Conservation (phyloP, 2,329 filamentous ascomycete species). For the Colletotrichum kahawae region DNA sequence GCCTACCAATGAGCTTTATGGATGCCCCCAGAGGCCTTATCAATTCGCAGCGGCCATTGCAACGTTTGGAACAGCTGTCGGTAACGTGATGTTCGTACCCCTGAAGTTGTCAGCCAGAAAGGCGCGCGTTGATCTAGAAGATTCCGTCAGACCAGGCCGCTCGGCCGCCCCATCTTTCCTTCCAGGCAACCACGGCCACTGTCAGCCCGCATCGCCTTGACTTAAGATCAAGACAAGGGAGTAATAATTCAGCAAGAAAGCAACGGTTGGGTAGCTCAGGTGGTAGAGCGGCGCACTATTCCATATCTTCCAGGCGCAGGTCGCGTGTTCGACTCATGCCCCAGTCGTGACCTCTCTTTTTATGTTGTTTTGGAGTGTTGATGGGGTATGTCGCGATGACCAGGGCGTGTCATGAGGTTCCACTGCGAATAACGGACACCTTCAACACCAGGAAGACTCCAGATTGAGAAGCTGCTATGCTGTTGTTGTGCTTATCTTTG, state of each 20-base stretch:
- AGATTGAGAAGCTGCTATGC: background rate
- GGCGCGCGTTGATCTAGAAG: background rate
- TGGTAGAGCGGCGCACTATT: background rate
- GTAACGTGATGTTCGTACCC: background rate
- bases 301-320: background rate
- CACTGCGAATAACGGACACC: background rate
- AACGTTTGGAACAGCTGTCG: background rate
- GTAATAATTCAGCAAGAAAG: background rate
- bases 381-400: background rate
- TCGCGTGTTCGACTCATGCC: background rate
- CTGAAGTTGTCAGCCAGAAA: background rate
- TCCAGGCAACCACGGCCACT: background rate
- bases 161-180: background rate
- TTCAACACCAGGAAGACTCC: too few relatives aligned
- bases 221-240: background rate
- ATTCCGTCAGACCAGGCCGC: background rate
- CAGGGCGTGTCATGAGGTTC: accelerated
- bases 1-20: too few relatives aligned
- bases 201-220: background rate
- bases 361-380: background rate
- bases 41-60: background rate
- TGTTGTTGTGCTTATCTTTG: accelerated
- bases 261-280: background rate
- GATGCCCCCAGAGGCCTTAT: too few relatives aligned
- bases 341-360: background rate